Base-by-base conservation (phyloP, 306 rosid genomes). In the Inga oerstediana region DNA sequence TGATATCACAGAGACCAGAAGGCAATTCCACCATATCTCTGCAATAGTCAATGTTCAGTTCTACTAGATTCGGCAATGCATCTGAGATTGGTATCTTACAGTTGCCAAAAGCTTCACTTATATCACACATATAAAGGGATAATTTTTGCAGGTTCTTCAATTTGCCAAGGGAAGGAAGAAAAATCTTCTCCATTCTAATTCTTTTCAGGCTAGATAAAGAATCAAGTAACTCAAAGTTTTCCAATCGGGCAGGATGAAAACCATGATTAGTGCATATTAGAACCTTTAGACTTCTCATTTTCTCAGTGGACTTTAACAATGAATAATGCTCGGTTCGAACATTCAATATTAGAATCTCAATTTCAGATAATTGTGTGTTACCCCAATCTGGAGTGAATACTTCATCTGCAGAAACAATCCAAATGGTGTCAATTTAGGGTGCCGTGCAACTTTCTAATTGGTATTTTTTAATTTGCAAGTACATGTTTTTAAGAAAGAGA, bases 11-110 rank as follows among this genome's bases (percentile, higher is more conserved):
- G 8, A 94, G 4, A 17, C 80, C 86, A 9, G 2, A 51, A 16
- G 95, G 92, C 79, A 94, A 44, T 84, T 80, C 87, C 69, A 43
- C 58, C 76, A 88, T 6, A 80, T 88, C 87, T 41, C 84, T 82
- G 84, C 91, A 89, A 83, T 87, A 89, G 80, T 94, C 93, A 20
- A 94, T 71, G 82, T 68, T 85, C 77, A 94, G 74, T 64, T 89
- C 90, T 72, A 8, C 83, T 27, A 94, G 82, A 65, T 74, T 91
- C 27, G 94, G 91, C 61, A 87, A 70, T 44, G 84, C 59, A 24
- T 85, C 51, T 11, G 90, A 90, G 56, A 88, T 83, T 59, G 52
- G 39, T 43, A 84, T 43, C 48, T 81, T 61, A 19, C 69, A 34
- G 35, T 72, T 82, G 19, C 39, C 81, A 75, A 92, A 92, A 49